Conservation (phyloP, 805 yeast genomes). For the Debaryomyces castellii region DNA sequence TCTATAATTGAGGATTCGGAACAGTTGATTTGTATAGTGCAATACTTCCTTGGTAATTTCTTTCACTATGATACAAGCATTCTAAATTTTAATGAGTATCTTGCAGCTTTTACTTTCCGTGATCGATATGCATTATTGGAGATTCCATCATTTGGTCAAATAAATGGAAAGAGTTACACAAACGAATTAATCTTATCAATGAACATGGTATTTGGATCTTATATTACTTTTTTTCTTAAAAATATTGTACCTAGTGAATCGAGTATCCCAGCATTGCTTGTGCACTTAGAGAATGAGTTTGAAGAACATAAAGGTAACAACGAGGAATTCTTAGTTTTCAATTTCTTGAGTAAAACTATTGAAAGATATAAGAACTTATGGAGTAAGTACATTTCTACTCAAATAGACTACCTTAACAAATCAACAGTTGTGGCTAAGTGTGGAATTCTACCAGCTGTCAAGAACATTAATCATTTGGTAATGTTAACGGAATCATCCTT, state of each 20-base stretch:
- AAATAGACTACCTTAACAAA: constrained; percentile 40
- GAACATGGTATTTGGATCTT: constrained; percentile 46
- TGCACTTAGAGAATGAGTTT: constrained; percentile 25
- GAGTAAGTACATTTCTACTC: constrained; percentile 58
- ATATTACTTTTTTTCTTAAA: constrained; percentile 33
- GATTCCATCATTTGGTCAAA: constrained; percentile 23
- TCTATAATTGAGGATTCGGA: constrained; percentile 36
- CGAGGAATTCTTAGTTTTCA: constrained; percentile 61
- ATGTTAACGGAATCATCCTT: constrained; percentile 33
- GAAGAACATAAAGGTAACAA: constrained; percentile 47
- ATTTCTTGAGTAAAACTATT: constrained; percentile 49
- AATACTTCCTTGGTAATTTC: constrained; percentile 38
- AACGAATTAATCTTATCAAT: constrained; percentile 46
- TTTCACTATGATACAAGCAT: constrained; percentile 40
- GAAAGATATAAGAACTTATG: constrained; percentile 55
- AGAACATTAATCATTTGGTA: constrained; percentile 32
- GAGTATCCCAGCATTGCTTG: constrained; percentile 32
- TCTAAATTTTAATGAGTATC: constrained; percentile 28
- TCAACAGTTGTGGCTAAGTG: constrained; percentile 36
- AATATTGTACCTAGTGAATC: constrained; percentile 36
- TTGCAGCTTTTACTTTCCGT: constrained; percentile 25
- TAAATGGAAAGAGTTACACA: constrained; percentile 43
- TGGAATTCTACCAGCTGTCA: constrained; percentile 34
- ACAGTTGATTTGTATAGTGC: constrained; percentile 35
- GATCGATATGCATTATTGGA: constrained; percentile 20